phyloP scores from a whole-genome alignment of 2,329 filamentous ascomycete species.

The Botrytis porri region DNA sequence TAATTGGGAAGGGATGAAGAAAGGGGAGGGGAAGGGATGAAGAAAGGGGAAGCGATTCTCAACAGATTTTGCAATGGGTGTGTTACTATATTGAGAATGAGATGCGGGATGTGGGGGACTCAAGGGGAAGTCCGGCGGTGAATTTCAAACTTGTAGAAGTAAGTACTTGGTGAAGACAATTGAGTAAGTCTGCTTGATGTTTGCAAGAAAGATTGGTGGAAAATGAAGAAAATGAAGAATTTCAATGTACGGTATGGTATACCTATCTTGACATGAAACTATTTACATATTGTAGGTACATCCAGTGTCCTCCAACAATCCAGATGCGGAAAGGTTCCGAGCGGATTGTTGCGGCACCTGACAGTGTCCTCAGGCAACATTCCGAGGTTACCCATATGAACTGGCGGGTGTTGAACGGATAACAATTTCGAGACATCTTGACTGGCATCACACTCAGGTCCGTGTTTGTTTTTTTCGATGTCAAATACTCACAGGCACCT shows the following conservation, averaged over 20 bases:
- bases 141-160: neutral
- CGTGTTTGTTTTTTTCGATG: neutral
- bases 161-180: neutral
- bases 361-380: neutral
- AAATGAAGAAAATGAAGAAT: neutral
- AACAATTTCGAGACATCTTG: neutral
- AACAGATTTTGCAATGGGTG: neutral
- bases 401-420: neutral
- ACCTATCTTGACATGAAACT: neutral
- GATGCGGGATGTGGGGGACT: neutral
- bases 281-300: neutral
- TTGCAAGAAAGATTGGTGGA: neutral
- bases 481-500: neutral
- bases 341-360: neutral
- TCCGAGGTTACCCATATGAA: neutral
- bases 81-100: neutral
- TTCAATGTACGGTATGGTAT: too few relatives aligned
- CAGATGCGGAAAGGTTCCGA: neutral
- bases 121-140: neutral
- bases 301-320: neutral
- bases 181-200: too few relatives aligned
- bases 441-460: neutral
- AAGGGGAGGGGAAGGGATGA: slow-evolving; percentile 9
- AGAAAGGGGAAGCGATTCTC: slow-evolving; percentile 14
- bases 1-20: neutral